Percentiles rank a stretch among this genome's conserved stretches.
Conservation (phyloP, 495 filamentous ascomycete genomes). For the Xylaria sp. region DNA sequence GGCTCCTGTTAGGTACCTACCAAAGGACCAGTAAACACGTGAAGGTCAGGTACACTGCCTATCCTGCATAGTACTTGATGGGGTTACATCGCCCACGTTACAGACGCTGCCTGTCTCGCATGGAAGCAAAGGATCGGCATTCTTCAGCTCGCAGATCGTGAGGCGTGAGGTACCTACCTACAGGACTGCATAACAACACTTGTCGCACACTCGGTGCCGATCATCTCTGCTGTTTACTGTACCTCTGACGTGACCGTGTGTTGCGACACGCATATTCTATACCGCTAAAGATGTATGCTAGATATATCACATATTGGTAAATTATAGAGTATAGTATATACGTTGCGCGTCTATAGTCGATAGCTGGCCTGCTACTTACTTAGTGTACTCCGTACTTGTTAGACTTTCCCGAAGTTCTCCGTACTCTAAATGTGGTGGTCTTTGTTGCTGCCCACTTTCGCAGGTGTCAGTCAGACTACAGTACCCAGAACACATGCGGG, state of each 20-base stretch:
- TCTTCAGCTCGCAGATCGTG: constrained; percentile 23
- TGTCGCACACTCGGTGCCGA: constrained; percentile 4
- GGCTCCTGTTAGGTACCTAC: background rate
- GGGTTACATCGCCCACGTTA: constrained; percentile 7
- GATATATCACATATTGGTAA: no score
- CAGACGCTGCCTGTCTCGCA: constrained; percentile 12
- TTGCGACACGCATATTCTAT: background rate
- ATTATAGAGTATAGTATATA: no score
- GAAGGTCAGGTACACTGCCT: background rate
- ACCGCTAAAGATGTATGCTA: background rate
- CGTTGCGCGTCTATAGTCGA: background rate
- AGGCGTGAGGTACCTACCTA: background rate
- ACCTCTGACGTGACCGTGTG: background rate
- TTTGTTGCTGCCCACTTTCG: background rate
- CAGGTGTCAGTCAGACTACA: no score
- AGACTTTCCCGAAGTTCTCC: no score
- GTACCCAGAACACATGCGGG: no score
- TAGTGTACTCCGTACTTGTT: no score
- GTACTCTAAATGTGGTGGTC: background rate
- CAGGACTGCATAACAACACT: constrained; percentile 3
- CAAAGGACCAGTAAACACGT: background rate
- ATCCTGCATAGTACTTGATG: background rate
- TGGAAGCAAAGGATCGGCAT: constrained; percentile 7
- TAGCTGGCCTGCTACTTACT: background rate
- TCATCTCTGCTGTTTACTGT: constrained; percentile 16